These are phyloP conservation scores for Oryza australiensis DNA, from an alignment of 176 grass and related monocot species.

Conservation along the genomic window DNA sequence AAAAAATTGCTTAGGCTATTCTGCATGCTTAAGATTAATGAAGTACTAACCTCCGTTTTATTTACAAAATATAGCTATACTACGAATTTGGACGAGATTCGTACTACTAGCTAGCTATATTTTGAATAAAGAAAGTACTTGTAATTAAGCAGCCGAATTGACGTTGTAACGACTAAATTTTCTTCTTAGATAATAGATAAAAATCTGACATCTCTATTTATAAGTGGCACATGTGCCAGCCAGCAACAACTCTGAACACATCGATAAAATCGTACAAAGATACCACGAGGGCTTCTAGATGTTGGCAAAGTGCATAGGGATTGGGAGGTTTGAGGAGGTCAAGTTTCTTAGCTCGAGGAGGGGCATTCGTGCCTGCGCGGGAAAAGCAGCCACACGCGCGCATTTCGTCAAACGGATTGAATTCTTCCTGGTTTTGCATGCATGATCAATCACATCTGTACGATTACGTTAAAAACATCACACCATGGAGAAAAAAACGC, in stretches of 20 bases:
- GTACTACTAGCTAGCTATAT: no score
- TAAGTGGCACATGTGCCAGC: no score
- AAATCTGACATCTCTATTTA: no score
- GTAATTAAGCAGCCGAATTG: neutral
- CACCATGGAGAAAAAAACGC: slow-evolving; percentile 6
- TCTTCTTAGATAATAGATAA: no score
- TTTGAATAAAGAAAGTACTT: no score
- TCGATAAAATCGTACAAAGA: no score
- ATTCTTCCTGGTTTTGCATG: neutral
- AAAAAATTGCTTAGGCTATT: neutral
- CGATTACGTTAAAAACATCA: slow-evolving; percentile 4
- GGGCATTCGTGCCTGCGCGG: neutral
- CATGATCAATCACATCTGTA: neutral
- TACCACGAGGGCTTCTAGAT: neutral
- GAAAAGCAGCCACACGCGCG: neutral
- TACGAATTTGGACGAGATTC: no score
- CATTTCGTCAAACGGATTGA: slow-evolving; percentile 33
- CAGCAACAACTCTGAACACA: no score
- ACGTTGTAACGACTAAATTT: no score
- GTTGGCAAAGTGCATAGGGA: neutral
- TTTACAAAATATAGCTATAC: no score
- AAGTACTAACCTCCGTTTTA: no score
- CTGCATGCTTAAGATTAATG: neutral
- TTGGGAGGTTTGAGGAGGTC: neutral
- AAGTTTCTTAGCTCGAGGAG: slow-evolving; percentile 62